Conservation (phyloP, 2,329 filamentous ascomycete genomes). For the Sordariomycetes sp. region DNA sequence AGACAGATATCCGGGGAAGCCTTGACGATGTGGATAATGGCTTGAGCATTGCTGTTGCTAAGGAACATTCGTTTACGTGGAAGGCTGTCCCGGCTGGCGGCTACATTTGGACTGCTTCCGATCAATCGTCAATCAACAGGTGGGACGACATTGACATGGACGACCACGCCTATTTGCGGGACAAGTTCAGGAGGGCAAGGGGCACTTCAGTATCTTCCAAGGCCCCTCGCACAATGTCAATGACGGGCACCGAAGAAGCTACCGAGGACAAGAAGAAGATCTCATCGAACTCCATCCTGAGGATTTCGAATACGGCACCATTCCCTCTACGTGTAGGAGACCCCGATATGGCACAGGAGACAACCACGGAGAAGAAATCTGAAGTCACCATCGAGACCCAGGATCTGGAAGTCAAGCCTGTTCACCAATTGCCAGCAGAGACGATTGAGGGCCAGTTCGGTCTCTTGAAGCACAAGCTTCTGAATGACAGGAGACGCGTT, state of each 20-base stretch:
- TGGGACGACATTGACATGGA: constrained; percentile 83
- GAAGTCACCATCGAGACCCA: constrained; percentile 16
- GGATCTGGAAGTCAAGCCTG: constrained; percentile 39
- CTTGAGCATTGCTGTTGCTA: constrained; percentile 78
- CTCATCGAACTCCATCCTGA: constrained; percentile 66
- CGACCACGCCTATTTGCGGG: constrained; percentile 57
- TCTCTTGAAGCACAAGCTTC: constrained; percentile 81
- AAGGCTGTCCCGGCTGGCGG: constrained; percentile 61
- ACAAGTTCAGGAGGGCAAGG: constrained; percentile 39
- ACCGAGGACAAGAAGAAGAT: constrained; percentile 60
- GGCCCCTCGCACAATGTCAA: constrained; percentile 22
- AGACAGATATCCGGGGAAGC: constrained; percentile 77
- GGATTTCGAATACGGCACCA: constrained; percentile 74
- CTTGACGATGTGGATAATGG: constrained; percentile 69
- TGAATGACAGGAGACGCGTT: constrained; percentile 84
- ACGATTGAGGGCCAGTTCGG: constrained; percentile 94
- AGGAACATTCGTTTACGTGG: constrained; percentile 78
- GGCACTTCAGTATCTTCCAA: constrained; percentile 33
- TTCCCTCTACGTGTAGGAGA: constrained; percentile 49
- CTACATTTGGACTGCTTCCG: constrained; percentile 83
- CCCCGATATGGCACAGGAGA: constrained; percentile 11
- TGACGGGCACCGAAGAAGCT: constrained; percentile 10
- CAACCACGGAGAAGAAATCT: constrained; percentile 27
- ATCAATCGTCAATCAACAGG: constrained; percentile 83
- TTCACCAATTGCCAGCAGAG: constrained; percentile 62